Evolutionary conservation across 225 moss, liverwort and hornwort species (phyloP).

Genomic region (Pleurozium schreberi): DNA sequence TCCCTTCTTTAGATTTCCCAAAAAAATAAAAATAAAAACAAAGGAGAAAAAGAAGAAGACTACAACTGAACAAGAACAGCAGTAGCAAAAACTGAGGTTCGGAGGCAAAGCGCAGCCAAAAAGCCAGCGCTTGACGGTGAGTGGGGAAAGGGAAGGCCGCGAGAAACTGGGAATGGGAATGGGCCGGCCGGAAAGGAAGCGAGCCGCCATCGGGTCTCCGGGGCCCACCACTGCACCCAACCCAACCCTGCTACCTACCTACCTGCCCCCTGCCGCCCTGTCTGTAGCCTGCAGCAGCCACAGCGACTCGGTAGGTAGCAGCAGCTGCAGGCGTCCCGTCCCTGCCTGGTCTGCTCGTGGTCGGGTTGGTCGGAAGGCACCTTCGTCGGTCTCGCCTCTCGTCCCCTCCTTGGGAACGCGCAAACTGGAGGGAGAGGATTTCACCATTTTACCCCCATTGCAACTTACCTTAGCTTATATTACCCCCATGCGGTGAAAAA

Average conservation of each 20-base stretch:
- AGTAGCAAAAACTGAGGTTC: too few species aligned
- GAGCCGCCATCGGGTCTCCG: constrained; percentile 10
- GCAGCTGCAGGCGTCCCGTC: neutral
- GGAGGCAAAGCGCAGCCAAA: neutral
- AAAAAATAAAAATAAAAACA: too few species aligned
- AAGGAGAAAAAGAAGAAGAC: neutral
- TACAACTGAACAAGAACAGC: too few species aligned
- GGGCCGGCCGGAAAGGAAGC: neutral
- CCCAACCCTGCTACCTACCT: neutral
- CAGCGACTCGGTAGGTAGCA: neutral
- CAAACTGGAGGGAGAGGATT: neutral
- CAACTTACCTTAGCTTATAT: neutral
- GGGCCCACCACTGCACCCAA: neutral
- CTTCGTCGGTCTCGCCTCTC: neutral
- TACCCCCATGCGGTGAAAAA: neutral
- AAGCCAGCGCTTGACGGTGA: neutral
- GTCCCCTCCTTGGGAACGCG: constrained; percentile 27
- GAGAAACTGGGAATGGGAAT: neutral
- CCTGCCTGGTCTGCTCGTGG: neutral
- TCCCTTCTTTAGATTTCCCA: neutral
- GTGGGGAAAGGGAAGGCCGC: neutral
- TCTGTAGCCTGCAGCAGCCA: neutral
- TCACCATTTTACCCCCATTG: neutral
- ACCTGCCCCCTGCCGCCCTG: neutral
- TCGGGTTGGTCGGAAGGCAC: constrained; percentile 20